phyloP scores from a whole-genome alignment of 352 stramenopile genomes.

The Globisporangium acanthophoron region DNA sequence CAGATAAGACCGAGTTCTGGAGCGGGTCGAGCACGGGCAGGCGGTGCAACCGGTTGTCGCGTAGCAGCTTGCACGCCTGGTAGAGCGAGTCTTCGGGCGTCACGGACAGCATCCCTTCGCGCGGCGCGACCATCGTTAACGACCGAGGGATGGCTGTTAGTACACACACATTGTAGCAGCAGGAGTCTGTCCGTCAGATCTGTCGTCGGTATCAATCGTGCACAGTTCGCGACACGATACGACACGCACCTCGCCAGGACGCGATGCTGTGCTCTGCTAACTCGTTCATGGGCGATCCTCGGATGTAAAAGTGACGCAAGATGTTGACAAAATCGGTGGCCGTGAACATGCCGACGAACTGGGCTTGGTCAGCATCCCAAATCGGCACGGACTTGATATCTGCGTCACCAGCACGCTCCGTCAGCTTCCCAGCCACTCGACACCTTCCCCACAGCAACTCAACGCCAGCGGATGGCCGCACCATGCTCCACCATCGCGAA shows the following conservation, averaged over 20 bases:
- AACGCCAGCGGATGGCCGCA: conserved; percentile 22
- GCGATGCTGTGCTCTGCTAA: conserved; percentile 83
- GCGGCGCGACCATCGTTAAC: conserved; percentile 57
- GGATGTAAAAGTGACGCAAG: conserved; percentile 91
- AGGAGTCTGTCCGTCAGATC: neutral
- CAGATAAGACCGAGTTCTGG: conserved; percentile 91
- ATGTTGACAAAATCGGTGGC: conserved; percentile 98
- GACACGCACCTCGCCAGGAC: conserved; percentile 64
- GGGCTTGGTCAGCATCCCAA: conserved; percentile 92
- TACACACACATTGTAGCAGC: too few relatives aligned
- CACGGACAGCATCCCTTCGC: conserved; percentile 70
- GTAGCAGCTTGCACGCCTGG: conserved; percentile 87
- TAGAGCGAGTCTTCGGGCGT: conserved; percentile 89
- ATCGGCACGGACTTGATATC: conserved; percentile 97
- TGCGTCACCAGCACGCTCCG: conserved; percentile 18
- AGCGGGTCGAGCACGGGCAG: conserved; percentile 92
- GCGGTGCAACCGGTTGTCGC: conserved; percentile 87
- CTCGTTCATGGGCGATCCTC: conserved; percentile 87
- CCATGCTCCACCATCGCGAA: conserved; percentile 98
- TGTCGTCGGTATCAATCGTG: too few relatives aligned
- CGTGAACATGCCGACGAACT: conserved; percentile 97
- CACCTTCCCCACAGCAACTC: neutral
- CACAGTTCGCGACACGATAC: neutral
- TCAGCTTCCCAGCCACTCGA: neutral
- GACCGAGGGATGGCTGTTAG: conserved; percentile 78